Conservation (phyloP, 2,329 filamentous ascomycete genomes). For the Blastomyces gilchristii region DNA sequence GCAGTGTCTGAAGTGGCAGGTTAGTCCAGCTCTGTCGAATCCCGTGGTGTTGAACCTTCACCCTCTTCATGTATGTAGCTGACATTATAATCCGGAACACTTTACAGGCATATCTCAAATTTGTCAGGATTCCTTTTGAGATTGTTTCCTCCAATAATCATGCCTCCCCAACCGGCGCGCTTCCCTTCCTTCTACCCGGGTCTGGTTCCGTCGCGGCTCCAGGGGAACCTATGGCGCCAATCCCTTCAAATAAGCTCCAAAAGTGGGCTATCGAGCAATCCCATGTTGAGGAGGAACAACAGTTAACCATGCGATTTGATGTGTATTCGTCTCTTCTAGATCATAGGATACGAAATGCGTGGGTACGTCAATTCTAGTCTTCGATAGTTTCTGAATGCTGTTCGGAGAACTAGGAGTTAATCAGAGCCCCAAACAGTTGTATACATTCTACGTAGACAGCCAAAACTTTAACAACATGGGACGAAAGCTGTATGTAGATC, state of each 20-base stretch:
- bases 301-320: slow-evolving; percentile 44
- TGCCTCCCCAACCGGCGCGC: slow-evolving; percentile 75
- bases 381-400: not conserved
- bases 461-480: slow-evolving; percentile 58
- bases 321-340: slow-evolving; percentile 69
- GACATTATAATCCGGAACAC: not conserved
- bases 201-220: slow-evolving; percentile 20
- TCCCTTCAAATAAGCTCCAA: slow-evolving; percentile 57
- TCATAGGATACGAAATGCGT: slow-evolving; percentile 69
- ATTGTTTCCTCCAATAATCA: slow-evolving; percentile 75
- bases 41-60: no score
- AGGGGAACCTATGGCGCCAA: slow-evolving; percentile 34
- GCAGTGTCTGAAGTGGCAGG: slow-evolving; percentile 93
- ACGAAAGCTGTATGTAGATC: slow-evolving; percentile 57
- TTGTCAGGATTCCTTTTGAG: slow-evolving; percentile 58
- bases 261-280: slow-evolving; percentile 54
- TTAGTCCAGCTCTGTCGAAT: slow-evolving; percentile 31
- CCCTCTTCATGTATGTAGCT: not conserved
- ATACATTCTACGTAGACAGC: slow-evolving; percentile 67
- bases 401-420: slow-evolving; percentile 10
- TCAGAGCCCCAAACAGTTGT: slow-evolving; percentile 44
- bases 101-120: slow-evolving; percentile 68
- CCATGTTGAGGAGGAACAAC: slow-evolving; percentile 38
- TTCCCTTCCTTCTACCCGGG: slow-evolving; percentile 71
- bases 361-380: slow-evolving; percentile 45